These are phyloP conservation scores for Aspergillus ibericus DNA, from an alignment of 2,329 filamentous ascomycete genomes.

Conservation along the genomic window DNA sequence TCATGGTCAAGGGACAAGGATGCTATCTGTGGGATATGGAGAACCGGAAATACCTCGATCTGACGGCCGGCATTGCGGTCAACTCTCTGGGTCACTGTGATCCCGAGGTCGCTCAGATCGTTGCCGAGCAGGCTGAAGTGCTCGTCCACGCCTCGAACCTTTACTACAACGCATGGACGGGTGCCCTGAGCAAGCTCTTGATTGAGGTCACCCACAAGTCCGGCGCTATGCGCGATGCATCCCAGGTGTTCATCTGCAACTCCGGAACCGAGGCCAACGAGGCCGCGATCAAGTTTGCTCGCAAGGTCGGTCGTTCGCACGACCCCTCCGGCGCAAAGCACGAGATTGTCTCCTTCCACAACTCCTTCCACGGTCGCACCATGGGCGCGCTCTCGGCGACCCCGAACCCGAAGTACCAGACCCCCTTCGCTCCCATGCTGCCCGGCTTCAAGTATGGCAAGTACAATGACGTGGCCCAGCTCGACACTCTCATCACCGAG, in stretches of 20 bases:
- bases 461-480: slow-evolving; percentile 75
- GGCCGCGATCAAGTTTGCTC: slow-evolving; percentile 93
- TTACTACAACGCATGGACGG: slow-evolving; percentile 96
- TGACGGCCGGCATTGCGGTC: slow-evolving; percentile 94
- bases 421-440: slow-evolving; percentile 91
- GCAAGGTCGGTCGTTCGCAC: slow-evolving; percentile 79
- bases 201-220: slow-evolving; percentile 77
- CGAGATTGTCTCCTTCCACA: slow-evolving; percentile 86
- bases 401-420: slow-evolving; percentile 96
- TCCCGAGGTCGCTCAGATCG: slow-evolving; percentile 69
- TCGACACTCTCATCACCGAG: slow-evolving; percentile 74
- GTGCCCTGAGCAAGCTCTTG: slow-evolving; percentile 79
- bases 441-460: slow-evolving; percentile 86
- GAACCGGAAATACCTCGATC: slow-evolving; percentile 85
- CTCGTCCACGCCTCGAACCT: slow-evolving; percentile 93
- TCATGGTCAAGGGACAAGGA: slow-evolving; percentile 85
- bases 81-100: slow-evolving; percentile 91
- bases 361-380: slow-evolving; percentile 93
- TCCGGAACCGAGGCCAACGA: slow-evolving; percentile 97
- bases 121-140: slow-evolving; percentile 75
- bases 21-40: slow-evolving; percentile 89
- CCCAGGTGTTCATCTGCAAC: slow-evolving; percentile 89
- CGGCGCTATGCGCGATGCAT: slow-evolving; percentile 77
- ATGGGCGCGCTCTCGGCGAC: slow-evolving; percentile 96
- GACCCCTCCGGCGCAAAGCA: slow-evolving; percentile 72